A percentile compares a stretch with the other conserved stretches of the same genome.
Conservation (phyloP, 1,284 basidiomycete genomes). For the Sanghuangporus sanghuang region DNA sequence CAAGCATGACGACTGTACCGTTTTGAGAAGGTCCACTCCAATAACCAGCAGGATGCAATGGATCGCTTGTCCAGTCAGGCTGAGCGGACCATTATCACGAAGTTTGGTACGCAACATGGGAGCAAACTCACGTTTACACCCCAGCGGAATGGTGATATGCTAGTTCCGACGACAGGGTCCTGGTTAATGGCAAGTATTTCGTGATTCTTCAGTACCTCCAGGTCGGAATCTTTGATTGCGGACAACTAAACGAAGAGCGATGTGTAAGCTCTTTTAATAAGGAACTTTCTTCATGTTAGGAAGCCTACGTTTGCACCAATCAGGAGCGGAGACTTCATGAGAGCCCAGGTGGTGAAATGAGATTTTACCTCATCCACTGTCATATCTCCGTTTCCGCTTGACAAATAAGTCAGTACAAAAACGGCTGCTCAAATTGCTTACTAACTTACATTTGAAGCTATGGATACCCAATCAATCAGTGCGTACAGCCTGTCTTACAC, state of each 20-base stretch:
- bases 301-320: constrained; percentile 35
- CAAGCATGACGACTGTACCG: constrained; percentile 51
- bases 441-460: constrained; percentile 52
- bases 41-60: constrained; percentile 43
- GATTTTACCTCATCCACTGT: constrained; percentile 57
- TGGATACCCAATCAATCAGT: constrained; percentile 4
- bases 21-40: constrained; percentile 48
- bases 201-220: constrained; percentile 52
- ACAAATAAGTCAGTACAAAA: neutral
- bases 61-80: constrained; percentile 45
- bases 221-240: constrained; percentile 39
- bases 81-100: constrained; percentile 18
- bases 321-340: constrained; percentile 55
- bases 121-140: constrained; percentile 44
- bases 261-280: constrained; percentile 30
- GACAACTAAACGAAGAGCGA: constrained; percentile 36
- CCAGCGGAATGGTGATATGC: constrained; percentile 63
- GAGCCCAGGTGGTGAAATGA: constrained; percentile 61
- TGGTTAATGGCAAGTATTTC: constrained; percentile 69
- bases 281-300: constrained; percentile 24
- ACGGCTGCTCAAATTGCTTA: neutral
- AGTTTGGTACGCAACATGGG: neutral
- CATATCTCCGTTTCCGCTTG: constrained; percentile 50
- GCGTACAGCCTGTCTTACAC: neutral
- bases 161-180: constrained; percentile 55